Evolutionary conservation across 257 asterid genomes (phyloP).

Genomic region (Schizonepeta tenuifolia): DNA sequence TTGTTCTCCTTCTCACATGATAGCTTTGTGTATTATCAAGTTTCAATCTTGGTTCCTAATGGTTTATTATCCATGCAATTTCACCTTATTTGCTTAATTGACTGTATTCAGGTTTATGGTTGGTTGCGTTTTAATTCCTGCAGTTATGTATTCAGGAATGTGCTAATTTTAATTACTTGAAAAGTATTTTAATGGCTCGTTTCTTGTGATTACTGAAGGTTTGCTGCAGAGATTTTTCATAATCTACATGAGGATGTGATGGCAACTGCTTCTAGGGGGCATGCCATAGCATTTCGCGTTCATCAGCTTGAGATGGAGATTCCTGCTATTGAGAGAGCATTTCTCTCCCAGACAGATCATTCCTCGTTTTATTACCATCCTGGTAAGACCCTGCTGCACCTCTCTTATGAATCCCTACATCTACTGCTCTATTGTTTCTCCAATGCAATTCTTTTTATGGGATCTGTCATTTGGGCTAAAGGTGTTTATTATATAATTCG

Average conservation of each 20-base stretch:
- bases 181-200: constrained; percentile 31
- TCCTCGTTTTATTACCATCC: constrained; percentile 71
- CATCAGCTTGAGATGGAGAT: constrained; percentile 89
- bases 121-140: no score
- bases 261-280: constrained; percentile 97
- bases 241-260: constrained; percentile 86
- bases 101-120: constrained; percentile 4
- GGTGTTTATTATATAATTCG: constrained; percentile 8
- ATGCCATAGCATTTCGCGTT: constrained; percentile 71
- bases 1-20: not conserved
- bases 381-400: constrained; percentile 54
- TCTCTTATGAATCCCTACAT: not conserved
- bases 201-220: constrained; percentile 65
- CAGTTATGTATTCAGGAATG: no score
- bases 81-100: not conserved
- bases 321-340: constrained; percentile 80
- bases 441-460: constrained; percentile 9
- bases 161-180: not conserved
- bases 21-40: constrained; percentile 9
- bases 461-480: constrained; percentile 23
- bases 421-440: constrained; percentile 9
- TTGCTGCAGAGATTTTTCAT: constrained; percentile 95
- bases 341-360: constrained; percentile 85
- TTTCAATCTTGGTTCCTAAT: constrained; percentile 6
- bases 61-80: not conserved